A percentile compares a stretch with the other conserved stretches of the same genome.
Conservation (phyloP, 225 moss, liverwort and hornwort genomes). For the Marchantia polymorpha region DNA sequence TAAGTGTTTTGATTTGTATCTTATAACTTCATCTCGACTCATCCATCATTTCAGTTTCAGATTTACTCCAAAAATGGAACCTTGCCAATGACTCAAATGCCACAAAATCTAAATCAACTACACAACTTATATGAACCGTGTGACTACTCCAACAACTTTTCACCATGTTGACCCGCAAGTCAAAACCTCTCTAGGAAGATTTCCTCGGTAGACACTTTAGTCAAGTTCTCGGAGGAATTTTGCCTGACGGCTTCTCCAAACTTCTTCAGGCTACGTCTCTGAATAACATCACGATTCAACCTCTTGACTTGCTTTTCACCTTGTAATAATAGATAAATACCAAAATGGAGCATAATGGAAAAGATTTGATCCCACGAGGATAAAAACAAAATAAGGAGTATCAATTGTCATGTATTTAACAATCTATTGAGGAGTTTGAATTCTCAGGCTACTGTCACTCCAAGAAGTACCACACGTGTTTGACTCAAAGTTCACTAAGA, state of each 20-base stretch:
- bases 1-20: slow-evolving; percentile 30
- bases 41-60: slow-evolving; percentile 40
- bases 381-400: no score
- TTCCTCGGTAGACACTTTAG: slow-evolving; percentile 39
- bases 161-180: slow-evolving; percentile 30
- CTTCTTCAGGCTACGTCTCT: slow-evolving; percentile 40
- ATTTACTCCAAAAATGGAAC: slow-evolving; percentile 41
- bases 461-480: no score
- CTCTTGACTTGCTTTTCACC: slow-evolving; percentile 42
- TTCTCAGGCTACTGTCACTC: no score
- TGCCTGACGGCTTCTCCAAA: slow-evolving; percentile 38
- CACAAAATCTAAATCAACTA: slow-evolving; percentile 34
- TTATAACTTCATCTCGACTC: slow-evolving; percentile 34
- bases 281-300: slow-evolving; percentile 29
- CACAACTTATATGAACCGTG: slow-evolving; percentile 40
- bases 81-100: slow-evolving; percentile 31
- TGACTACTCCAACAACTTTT: slow-evolving; percentile 32
- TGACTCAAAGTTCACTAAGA: no score
- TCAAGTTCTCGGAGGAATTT: slow-evolving; percentile 37
- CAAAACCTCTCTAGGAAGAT: slow-evolving; percentile 35
- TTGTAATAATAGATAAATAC: no score
- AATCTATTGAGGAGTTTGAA: no score
- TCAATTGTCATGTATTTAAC: no score
- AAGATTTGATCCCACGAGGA: no score
- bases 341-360: no score